phyloP scores from a whole-genome alignment of 2,329 filamentous ascomycete genomes.

The Metarhizium brunneum region DNA sequence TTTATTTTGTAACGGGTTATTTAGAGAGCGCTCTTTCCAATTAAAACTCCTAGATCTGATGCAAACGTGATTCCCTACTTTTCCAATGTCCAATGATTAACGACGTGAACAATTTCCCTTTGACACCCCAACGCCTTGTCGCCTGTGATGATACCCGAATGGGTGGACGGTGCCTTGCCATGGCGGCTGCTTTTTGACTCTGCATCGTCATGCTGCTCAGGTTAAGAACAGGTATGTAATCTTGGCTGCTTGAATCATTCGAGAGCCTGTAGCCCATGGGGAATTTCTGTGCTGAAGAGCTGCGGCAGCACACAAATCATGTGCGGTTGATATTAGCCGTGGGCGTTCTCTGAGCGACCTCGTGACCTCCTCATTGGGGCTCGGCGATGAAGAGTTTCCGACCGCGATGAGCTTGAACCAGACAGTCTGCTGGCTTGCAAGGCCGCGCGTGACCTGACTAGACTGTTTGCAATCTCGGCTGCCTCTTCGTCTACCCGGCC shows the following conservation, averaged over 20 bases:
- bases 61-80: slow-evolving; percentile 10
- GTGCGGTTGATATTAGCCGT: not conserved
- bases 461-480: not conserved
- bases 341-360: not conserved
- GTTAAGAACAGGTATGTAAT: not conserved
- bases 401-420: not conserved
- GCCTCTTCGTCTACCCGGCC: slow-evolving; percentile 19
- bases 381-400: not conserved
- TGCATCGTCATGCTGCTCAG: not conserved
- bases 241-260: not conserved
- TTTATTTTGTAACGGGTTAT: slow-evolving; percentile 9
- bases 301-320: not conserved
- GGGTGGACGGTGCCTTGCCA: not conserved
- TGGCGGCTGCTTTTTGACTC: not conserved
- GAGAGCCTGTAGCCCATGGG: not conserved
- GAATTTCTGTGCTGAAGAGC: not conserved
- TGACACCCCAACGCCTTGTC: slow-evolving; percentile 1
- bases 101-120: not conserved
- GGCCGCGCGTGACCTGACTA: not conserved
- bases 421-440: not conserved
- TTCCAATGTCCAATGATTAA: slow-evolving; percentile 4
- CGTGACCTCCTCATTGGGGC: not conserved
- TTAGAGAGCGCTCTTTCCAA: slow-evolving; percentile 23
- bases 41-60: slow-evolving; percentile 25
- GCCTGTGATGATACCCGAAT: not conserved